Evolutionary conservation across 352 stramenopile genomes (phyloP).

Genomic region (Elongisporangium senticosum): DNA sequence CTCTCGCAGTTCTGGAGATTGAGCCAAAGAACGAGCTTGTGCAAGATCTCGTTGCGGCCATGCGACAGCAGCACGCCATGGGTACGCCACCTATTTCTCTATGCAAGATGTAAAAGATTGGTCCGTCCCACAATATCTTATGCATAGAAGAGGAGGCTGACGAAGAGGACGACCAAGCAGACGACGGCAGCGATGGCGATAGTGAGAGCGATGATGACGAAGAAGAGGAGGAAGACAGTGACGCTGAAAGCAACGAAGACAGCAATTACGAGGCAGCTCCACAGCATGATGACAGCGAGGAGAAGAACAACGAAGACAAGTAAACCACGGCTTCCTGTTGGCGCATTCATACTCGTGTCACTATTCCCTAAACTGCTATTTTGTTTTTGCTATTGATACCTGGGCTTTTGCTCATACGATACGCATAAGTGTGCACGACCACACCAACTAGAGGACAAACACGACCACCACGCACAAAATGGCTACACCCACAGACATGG

Average conservation of each 20-base stretch:
- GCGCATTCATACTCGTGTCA: not conserved
- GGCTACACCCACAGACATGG: constrained; percentile 4
- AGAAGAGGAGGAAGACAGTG: constrained; percentile 49
- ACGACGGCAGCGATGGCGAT: constrained; percentile 49
- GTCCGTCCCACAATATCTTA: not conserved
- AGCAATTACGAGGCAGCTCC: constrained; percentile 12
- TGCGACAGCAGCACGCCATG: constrained; percentile 55
- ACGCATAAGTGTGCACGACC: not conserved
- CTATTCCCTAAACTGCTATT: not conserved
- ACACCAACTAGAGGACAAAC: constrained; percentile 5
- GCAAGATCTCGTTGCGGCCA: constrained; percentile 46
- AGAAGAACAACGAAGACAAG: constrained; percentile 13
- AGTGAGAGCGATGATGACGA: constrained; percentile 50
- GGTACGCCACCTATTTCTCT: constrained; percentile 16
- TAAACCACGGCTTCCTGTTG: not conserved
- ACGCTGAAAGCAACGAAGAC: constrained; percentile 18
- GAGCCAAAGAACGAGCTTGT: constrained; percentile 67
- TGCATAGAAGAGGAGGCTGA: constrained; percentile 27
- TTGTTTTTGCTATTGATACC: constrained; percentile 1
- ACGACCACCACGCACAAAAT: constrained; percentile 5
- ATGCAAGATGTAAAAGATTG: not conserved
- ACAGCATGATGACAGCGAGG: constrained; percentile 13
- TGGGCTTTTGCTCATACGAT: not conserved
- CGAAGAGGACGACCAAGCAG: constrained; percentile 18
- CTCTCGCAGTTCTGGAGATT: constrained; percentile 33